These are phyloP conservation scores for Saussurea involucrata DNA, from an alignment of 129 eudicot genomes.

Conservation along the genomic window DNA sequence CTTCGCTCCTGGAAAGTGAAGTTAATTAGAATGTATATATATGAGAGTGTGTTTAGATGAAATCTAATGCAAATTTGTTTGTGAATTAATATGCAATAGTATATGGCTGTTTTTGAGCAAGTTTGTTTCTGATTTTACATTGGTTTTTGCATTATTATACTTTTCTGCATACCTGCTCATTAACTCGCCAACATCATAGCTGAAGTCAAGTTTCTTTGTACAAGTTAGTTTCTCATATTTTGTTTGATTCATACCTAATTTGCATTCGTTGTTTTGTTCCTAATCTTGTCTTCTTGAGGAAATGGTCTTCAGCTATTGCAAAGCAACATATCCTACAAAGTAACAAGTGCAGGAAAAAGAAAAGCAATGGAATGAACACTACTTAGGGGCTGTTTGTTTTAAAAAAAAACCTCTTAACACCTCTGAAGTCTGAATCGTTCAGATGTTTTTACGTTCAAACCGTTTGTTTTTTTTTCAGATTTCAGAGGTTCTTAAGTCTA, in stretches of 20 bases:
- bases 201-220: background rate
- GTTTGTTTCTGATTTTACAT: background rate
- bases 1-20: conserved; percentile 14
- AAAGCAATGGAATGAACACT: background rate
- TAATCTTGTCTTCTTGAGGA: background rate
- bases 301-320: background rate
- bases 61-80: background rate
- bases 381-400: too few species aligned
- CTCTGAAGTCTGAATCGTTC: too few species aligned
- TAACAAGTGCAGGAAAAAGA: background rate
- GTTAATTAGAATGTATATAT: background rate
- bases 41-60: background rate
- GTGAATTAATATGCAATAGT: background rate
- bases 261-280: background rate
- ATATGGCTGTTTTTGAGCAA: background rate
- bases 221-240: background rate
- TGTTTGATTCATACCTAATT: background rate
- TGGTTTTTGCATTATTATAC: background rate
- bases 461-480: too few species aligned
- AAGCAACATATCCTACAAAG: too few species aligned
- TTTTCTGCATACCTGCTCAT: background rate
- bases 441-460: too few species aligned
- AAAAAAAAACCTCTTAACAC: too few species aligned
- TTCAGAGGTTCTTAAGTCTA: too few species aligned
- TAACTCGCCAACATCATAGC: background rate